Conservation (phyloP, 208 protist genomes). For the Entamoeba dispar region DNA sequence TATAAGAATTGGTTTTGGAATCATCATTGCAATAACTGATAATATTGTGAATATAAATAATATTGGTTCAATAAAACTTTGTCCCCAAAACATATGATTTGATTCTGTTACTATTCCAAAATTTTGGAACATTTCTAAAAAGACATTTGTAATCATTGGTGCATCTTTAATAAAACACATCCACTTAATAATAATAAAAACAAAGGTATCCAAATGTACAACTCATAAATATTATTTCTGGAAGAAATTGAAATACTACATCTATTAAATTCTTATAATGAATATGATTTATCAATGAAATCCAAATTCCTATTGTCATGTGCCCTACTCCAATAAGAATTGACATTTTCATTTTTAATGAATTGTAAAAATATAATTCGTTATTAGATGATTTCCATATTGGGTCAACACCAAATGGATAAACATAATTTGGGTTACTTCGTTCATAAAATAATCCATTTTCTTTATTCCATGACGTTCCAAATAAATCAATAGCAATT, state of each 20-base stretch:
- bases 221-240: conserved; percentile 33
- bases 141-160: conserved; percentile 52
- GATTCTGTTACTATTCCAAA: conserved; percentile 11
- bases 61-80: conserved; percentile 11
- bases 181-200: conserved; percentile 40
- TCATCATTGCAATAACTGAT: not conserved
- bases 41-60: conserved; percentile 17
- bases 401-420: conserved; percentile 18
- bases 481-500: conserved; percentile 29
- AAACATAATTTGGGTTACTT: not conserved
- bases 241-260: conserved; percentile 22
- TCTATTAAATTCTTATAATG: conserved; percentile 6
- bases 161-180: not conserved
- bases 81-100: not conserved
- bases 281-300: conserved; percentile 21
- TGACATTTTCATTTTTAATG: conserved; percentile 33
- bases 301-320: conserved; percentile 28
- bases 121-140: conserved; percentile 72
- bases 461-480: not conserved
- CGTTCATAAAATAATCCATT: not conserved
- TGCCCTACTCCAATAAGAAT: conserved; percentile 28
- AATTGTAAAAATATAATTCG: conserved; percentile 19
- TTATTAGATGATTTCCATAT: not conserved
- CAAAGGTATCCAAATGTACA: conserved; percentile 38
- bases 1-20: not conserved